Evolutionary conservation across 768 basidiomycete genomes (phyloP).

Genomic region (Lentinula guzmanii): DNA sequence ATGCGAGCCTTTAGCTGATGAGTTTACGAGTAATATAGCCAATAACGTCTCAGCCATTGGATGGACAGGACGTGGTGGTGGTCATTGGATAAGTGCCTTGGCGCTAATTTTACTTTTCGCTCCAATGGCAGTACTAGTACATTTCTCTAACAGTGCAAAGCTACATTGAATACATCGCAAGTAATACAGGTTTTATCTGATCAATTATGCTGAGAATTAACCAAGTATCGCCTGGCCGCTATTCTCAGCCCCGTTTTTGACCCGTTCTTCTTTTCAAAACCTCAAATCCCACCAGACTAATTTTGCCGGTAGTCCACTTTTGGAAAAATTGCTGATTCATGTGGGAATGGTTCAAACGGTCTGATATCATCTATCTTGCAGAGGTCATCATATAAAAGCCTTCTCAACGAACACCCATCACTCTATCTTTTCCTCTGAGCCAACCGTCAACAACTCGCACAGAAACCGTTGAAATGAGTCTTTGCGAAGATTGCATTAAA

Average conservation of each 20-base stretch:
- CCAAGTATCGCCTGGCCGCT: too few species aligned
- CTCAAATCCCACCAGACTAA: too few species aligned
- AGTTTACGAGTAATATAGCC: conserved; percentile 77
- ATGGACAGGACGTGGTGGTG: background rate
- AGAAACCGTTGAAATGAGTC: background rate
- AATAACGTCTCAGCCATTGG: conserved; percentile 74
- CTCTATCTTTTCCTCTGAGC: background rate
- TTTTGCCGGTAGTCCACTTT: background rate
- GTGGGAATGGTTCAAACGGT: background rate
- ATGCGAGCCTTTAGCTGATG: conserved; percentile 74
- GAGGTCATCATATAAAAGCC: too few species aligned
- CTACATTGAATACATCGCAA: too few species aligned
- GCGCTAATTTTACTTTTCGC: background rate
- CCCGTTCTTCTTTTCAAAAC: too few species aligned
- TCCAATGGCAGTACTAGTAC: too few species aligned
- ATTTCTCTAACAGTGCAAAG: too few species aligned
- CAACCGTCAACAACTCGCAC: background rate
- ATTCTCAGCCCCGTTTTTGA: too few species aligned
- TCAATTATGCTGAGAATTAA: too few species aligned
- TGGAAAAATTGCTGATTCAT: background rate
- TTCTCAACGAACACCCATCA: too few species aligned
- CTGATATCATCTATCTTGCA: too few species aligned
- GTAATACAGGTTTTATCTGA: too few species aligned
- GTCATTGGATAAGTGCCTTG: background rate
- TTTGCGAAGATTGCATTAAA: conserved; percentile 6